Conservation (phyloP, 1,284 basidiomycete species). For the Wallemia mellicola region DNA sequence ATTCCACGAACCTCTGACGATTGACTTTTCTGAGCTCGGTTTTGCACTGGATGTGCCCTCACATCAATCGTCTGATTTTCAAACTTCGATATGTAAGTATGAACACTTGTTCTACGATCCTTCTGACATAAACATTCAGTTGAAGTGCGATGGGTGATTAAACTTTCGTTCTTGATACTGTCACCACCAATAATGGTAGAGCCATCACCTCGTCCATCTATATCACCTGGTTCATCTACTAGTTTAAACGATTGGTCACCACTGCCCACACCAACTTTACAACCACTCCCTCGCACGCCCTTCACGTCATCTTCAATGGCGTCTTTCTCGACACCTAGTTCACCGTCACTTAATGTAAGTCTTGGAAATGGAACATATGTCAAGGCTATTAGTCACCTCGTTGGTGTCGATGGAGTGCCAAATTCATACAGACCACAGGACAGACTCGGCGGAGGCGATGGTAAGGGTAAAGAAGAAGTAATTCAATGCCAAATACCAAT, state of each 20-base stretch:
- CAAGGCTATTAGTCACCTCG: neutral
- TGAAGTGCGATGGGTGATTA: neutral
- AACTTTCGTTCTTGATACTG: neutral
- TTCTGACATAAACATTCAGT: neutral
- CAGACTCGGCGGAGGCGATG: neutral
- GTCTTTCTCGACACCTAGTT: neutral
- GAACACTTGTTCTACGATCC: neutral
- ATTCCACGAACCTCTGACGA: neutral
- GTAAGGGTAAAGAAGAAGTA: neutral
- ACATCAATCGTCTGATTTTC: neutral
- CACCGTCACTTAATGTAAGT: neutral
- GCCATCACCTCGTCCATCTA: neutral
- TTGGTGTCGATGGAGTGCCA: neutral
- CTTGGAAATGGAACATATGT: neutral
- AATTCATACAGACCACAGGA: neutral
- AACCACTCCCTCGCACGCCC: neutral
- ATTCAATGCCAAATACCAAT: neutral
- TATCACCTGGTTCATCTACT: neutral
- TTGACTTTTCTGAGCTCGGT: neutral
- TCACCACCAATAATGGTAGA: neutral
- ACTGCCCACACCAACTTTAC: neutral
- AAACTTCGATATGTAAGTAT: neutral
- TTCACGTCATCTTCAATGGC: neutral
- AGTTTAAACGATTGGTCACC: neutral
- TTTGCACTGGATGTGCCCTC: neutral